These are phyloP conservation scores for Komagataea norvegica DNA, from an alignment of 1,139 yeast genomes.

Conservation along the genomic window DNA sequence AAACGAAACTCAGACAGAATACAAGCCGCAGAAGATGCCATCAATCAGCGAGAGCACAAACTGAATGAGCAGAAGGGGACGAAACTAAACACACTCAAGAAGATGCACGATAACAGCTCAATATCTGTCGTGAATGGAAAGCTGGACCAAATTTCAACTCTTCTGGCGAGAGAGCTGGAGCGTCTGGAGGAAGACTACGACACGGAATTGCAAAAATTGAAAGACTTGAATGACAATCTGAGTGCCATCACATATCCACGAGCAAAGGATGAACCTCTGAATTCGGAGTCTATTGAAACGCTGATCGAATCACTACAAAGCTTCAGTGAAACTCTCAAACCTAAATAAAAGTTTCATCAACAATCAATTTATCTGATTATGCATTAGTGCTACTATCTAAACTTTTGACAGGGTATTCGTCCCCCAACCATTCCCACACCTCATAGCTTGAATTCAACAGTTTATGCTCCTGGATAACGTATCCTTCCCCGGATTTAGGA, in stretches of 20 bases:
- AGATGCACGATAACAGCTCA: not conserved
- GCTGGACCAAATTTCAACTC: not conserved
- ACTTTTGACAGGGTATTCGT: slow-evolving; percentile 23
- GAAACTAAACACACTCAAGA: not conserved
- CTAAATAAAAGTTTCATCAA: not conserved
- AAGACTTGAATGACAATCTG: slow-evolving; percentile 5
- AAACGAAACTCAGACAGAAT: slow-evolving; percentile 1
- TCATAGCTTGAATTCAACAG: slow-evolving; percentile 78
- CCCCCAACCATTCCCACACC: slow-evolving; percentile 61
- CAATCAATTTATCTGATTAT: slow-evolving; percentile 3
- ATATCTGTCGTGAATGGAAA: slow-evolving; percentile 7
- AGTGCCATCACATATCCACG: slow-evolving; percentile 4
- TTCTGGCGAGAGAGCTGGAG: slow-evolving; percentile 8
- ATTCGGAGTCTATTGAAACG: not conserved
- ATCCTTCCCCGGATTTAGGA: slow-evolving; percentile 58
- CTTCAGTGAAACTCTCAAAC: slow-evolving; percentile 3
- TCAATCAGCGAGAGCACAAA: slow-evolving; percentile 1
- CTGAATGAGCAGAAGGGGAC: not conserved
- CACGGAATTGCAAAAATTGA: not conserved
- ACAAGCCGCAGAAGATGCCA: slow-evolving; percentile 5
- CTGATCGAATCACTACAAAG: slow-evolving; percentile 4
- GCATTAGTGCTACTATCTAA: slow-evolving; percentile 25
- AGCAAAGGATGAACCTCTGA: not conserved
- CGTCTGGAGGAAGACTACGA: not conserved
- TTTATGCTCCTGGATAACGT: slow-evolving; percentile 67